Evolutionary conservation across 2,329 filamentous ascomycete genomes (phyloP), one percentile per base, ranked within the genome.

Genomic region (Microsporum ferrugineum): DNA sequence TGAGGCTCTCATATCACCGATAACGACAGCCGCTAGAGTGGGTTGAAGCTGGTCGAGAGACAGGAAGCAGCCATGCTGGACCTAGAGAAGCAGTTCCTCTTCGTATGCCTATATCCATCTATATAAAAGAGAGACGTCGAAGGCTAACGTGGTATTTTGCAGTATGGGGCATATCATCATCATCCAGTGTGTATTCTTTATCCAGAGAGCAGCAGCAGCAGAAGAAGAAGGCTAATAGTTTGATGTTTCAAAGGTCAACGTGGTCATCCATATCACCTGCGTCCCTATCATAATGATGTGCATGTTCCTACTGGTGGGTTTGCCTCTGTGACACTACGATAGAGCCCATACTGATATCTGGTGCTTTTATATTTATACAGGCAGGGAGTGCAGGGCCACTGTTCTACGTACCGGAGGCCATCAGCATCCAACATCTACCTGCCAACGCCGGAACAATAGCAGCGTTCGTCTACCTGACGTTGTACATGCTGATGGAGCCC

Each of bases 401-500:
- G 17, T 69, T 85, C 57, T 75, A 78, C 2, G 68, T 84, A 5
- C 84, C 84, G 43, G 72, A 80, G 45, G 77, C 75, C 70, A 71
- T 84, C 39, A 77, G 77, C 39, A 72, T 84, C 58, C 77, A 81
- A 34, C 78, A 84, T 70, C 78, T 86, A 33, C 83, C 83, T 43
- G 76, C 81, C 33, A 86, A 86, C 64, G 71, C 80, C 63, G 84
- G 82, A 58, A 85, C 84, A 2, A 77, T 83, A 62, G 77, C 75
- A 59, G 79, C 79, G 47, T 68, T 84, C 7, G 67, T 86, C 33
- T 96, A 94, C 75, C 82, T 87, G 41, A 82, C 82, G 1, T 82
- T 96, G 60, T 99, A 97, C 71, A 81, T 97, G 56, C 82, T 99
- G 27, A 86, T 99, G 70, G 94, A 99, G 71, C 94, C 94, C 0